A percentile compares a stretch with the other conserved stretches of the same genome.
Evolutionary conservation across 192 early-diverging fungal genomes (phyloP).

Genomic region (Tieghemiomyces parasiticus): DNA sequence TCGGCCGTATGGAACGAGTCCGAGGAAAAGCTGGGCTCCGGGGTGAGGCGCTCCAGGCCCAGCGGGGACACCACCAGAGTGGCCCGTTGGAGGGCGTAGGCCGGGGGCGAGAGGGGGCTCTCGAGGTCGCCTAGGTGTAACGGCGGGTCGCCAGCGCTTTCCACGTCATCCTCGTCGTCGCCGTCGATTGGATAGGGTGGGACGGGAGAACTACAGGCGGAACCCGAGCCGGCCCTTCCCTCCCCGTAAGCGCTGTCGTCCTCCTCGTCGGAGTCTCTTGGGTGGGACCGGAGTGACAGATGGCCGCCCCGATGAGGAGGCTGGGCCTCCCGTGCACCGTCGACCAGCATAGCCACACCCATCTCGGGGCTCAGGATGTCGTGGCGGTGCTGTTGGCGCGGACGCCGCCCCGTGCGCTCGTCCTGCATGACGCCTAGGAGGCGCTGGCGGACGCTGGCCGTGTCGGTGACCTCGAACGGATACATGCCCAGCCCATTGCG

Average conservation of each 20-base stretch:
- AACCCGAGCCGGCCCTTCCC: too few relatives aligned
- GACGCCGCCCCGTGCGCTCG: background rate
- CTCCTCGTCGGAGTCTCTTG: background rate
- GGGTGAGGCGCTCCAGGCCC: background rate
- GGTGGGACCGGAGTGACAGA: background rate
- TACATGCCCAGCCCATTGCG: slow-evolving; percentile 28
- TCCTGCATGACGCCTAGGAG: background rate
- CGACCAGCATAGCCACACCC: background rate
- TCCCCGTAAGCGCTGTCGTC: background rate
- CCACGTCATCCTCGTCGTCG: background rate
- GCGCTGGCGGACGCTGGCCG: background rate
- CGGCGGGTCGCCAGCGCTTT: background rate
- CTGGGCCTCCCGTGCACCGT: background rate
- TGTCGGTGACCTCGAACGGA: slow-evolving; percentile 25
- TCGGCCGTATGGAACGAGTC: slow-evolving; percentile 3
- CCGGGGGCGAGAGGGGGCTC: background rate
- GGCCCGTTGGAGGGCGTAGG: background rate
- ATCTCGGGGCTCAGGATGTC: background rate
- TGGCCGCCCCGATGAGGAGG: background rate
- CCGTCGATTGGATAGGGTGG: too few relatives aligned
- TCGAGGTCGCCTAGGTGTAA: background rate
- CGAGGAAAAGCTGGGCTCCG: background rate
- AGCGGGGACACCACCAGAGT: slow-evolving; percentile 6
- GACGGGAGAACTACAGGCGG: too few relatives aligned
- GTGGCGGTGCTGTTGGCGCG: background rate